Conservation (phyloP, 2,329 filamentous ascomycete genomes). For the Apiospora malaysiana region DNA sequence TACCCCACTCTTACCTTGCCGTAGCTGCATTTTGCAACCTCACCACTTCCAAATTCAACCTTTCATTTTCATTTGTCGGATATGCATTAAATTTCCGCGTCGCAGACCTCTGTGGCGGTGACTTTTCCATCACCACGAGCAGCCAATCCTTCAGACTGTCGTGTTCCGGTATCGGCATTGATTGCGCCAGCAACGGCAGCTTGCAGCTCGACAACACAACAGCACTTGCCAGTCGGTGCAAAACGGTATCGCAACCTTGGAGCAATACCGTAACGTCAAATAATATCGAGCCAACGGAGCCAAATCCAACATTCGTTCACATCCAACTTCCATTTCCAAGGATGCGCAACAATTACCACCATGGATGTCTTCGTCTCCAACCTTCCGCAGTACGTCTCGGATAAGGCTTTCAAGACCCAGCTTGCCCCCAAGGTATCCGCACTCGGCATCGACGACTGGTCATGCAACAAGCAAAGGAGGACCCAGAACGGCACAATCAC, state of each 20-base stretch:
- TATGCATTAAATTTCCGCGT: too few species aligned
- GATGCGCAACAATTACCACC: background rate
- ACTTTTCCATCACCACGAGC: too few species aligned
- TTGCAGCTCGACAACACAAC: background rate
- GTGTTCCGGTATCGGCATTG: too few species aligned
- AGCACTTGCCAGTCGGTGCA: background rate
- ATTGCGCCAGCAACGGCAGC: too few species aligned
- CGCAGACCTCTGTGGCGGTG: too few species aligned
- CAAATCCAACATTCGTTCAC: too few species aligned
- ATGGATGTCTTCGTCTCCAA: slow-evolving; percentile 56
- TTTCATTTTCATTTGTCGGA: too few species aligned
- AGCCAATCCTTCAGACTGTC: too few species aligned
- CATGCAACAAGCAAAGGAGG: slow-evolving; percentile 47
- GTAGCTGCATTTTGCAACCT: background rate
- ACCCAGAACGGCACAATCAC: slow-evolving; percentile 46
- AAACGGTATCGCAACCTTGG: too few species aligned
- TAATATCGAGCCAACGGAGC: too few species aligned
- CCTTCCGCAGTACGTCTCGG: slow-evolving; percentile 48
- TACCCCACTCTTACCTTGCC: background rate
- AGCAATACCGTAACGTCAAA: too few species aligned
- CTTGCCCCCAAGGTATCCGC: slow-evolving; percentile 47
- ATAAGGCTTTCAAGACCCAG: slow-evolving; percentile 44
- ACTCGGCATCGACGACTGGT: slow-evolving; percentile 50
- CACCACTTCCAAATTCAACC: background rate
- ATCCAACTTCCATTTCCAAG: background rate